Conservation (phyloP, 805 yeast genomes). For the Diddensiella santjacobensis region DNA sequence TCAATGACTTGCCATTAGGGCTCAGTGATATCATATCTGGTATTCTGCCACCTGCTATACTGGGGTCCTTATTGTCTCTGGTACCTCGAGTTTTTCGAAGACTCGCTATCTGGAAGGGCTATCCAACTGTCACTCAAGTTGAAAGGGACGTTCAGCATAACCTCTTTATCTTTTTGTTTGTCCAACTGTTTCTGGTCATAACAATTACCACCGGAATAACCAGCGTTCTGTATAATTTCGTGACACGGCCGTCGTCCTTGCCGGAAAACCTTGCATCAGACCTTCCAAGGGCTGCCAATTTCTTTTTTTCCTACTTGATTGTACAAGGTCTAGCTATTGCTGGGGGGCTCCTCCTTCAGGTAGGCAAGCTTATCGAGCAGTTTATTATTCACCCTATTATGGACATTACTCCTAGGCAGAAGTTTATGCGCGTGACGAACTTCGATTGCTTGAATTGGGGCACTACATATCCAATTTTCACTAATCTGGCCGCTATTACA, state of each 20-base stretch:
- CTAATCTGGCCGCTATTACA: constrained; percentile 75
- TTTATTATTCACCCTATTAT: constrained; percentile 34
- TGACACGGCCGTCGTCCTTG: constrained; percentile 68
- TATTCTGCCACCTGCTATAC: constrained; percentile 61
- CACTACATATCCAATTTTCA: constrained; percentile 66
- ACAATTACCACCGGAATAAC: constrained; percentile 78
- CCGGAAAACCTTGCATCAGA: constrained; percentile 71
- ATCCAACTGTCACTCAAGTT: constrained; percentile 55
- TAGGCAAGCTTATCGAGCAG: constrained; percentile 46
- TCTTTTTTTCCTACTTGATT: constrained; percentile 73
- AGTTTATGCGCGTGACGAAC: constrained; percentile 42
- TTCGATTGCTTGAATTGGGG: constrained; percentile 68
- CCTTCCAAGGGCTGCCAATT: constrained; percentile 81
- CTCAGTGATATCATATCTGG: constrained; percentile 54
- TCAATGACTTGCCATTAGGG: constrained; percentile 51
- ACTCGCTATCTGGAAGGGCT: constrained; percentile 54
- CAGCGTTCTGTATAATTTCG: constrained; percentile 54
- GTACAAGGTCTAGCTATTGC: constrained; percentile 72
- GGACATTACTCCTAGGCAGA: constrained; percentile 62
- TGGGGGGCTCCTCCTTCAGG: constrained; percentile 66
- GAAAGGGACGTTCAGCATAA: constrained; percentile 73
- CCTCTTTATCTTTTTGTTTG: constrained; percentile 73
- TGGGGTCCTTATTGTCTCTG: constrained; percentile 58
- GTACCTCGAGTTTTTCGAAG: constrained; percentile 57
- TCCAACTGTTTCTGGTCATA: constrained; percentile 80